Base-by-base conservation (phyloP, 2,329 filamentous ascomycete genomes). In the Thielaviopsis euricoi region DNA sequence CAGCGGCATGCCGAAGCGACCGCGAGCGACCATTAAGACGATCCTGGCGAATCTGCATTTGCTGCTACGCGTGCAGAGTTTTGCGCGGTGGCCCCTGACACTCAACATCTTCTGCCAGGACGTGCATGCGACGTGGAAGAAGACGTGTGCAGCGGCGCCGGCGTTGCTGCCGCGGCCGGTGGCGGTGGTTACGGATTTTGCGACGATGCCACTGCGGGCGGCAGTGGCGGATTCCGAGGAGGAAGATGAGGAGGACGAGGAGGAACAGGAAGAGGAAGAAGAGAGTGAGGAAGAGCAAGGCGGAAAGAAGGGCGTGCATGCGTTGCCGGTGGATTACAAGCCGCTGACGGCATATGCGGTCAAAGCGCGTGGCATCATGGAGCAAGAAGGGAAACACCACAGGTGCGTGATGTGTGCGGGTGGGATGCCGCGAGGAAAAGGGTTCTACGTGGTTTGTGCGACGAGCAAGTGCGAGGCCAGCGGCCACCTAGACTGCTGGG, bases 1-100 rank as follows among this genome's bases (percentile, higher is more conserved):
- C 55, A 78, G 74, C 37, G 76, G 78, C 12, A 77, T 74, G 17
- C 78, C 80, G 3, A 77, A 73, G 52, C 74, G 80, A 29, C 82
- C 85, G 7, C 69, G 71, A 1, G 74, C 77, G 29, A 85, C 77
- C 17, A 67, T 95, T 51, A 76, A 73, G 23, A 86, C 86, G 3
- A 77, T 88, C 46, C 68, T 97, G 26, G 83, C 85, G 2, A 93
- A 95, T 64, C 69, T 97, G 25, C 87, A 95, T 67, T 74, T 93
- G 2, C 75, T 98, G 0, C 76, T 95, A 1, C 78, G 85, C 0
- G 86, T 89, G 1, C 78, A 81, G 2, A 93, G 87, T 68, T 97
- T 97, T 67, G 73, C 75, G 17, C 75, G 82, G 52, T 95, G 89
- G 91, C 91, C 91, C 21, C 73, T 98, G 56, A 79, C 79, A 56